Conservation (phyloP, 192 early-diverging fungal genomes). For the Coemansia biformis region DNA sequence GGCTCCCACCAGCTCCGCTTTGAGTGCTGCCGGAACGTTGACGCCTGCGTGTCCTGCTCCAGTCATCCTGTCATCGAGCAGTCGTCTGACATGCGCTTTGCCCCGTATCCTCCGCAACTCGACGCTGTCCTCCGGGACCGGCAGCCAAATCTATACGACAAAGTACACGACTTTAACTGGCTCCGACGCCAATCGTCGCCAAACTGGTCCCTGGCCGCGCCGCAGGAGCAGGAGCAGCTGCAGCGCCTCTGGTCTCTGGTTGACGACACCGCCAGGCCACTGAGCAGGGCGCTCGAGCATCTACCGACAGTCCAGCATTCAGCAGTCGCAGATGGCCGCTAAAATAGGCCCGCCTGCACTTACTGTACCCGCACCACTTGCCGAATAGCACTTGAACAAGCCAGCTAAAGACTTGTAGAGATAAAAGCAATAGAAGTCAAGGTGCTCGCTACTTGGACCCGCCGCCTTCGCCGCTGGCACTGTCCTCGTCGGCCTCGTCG, state of each 20-base stretch:
- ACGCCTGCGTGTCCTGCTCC: conserved; percentile 62
- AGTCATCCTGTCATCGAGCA: conserved; percentile 87
- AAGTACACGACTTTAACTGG: conserved; percentile 93
- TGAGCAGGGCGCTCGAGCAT: too few relatives aligned
- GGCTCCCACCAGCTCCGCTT: conserved; percentile 85
- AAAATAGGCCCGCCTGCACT: too few relatives aligned
- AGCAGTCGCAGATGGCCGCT: too few relatives aligned
- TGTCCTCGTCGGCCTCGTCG: neutral
- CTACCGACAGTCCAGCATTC: too few relatives aligned
- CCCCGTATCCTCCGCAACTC: conserved; percentile 50
- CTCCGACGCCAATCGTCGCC: conserved; percentile 69
- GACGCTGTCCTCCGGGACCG: neutral
- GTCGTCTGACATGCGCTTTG: conserved; percentile 65
- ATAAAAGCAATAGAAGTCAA: too few relatives aligned
- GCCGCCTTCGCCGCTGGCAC: too few relatives aligned
- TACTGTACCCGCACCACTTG: too few relatives aligned
- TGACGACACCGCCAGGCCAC: neutral
- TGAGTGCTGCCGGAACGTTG: conserved; percentile 63
- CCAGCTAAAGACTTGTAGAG: too few relatives aligned
- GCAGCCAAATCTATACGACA: conserved; percentile 50
- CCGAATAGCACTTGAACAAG: too few relatives aligned
- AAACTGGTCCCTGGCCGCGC: conserved; percentile 56
- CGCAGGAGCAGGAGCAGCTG: neutral
- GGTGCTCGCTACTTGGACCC: too few relatives aligned
- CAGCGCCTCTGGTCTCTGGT: conserved; percentile 4